These are phyloP conservation scores for Apiotrichum veenhuisii DNA, from an alignment of 1,284 basidiomycete genomes.

Conservation along the genomic window DNA sequence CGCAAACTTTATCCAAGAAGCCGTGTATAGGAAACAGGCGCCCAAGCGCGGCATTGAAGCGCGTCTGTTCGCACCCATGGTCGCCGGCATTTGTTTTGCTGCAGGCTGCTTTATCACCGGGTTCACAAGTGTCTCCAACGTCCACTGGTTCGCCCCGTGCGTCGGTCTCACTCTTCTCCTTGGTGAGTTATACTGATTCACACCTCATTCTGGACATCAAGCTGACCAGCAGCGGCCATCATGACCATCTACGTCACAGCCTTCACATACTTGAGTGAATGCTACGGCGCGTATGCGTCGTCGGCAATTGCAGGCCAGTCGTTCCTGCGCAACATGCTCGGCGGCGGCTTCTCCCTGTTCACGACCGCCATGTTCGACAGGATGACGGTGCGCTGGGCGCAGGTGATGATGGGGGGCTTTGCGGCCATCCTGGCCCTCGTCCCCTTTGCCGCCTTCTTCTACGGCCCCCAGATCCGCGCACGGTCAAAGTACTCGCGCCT, in stretches of 20 bases:
- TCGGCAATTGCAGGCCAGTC: conserved; percentile 17
- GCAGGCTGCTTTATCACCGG: conserved; percentile 58
- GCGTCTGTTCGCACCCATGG: conserved; percentile 63
- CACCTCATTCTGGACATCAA: too few relatives aligned
- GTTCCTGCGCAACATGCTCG: conserved; percentile 16
- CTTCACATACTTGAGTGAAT: conserved; percentile 13
- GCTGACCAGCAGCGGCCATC: conserved; percentile 7
- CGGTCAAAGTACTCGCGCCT: conserved; percentile 34
- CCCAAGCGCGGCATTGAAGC: conserved; percentile 65
- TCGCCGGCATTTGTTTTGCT: conserved; percentile 62
- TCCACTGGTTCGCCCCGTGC: conserved; percentile 34
- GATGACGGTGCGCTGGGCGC: conserved; percentile 18
- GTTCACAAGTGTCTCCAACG: conserved; percentile 34
- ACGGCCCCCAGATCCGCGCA: conserved; percentile 39
- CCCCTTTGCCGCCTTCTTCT: conserved; percentile 41
- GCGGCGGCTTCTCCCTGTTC: conserved; percentile 17
- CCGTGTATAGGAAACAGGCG: conserved; percentile 53
- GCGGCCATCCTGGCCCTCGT: conserved; percentile 29
- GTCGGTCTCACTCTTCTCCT: conserved; percentile 1
- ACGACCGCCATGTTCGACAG: conserved; percentile 17
- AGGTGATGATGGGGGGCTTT: conserved; percentile 16
- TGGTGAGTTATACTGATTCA: not conserved
- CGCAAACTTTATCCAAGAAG: conserved; percentile 64
- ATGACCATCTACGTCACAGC: conserved; percentile 17
- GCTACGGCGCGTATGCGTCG: conserved; percentile 19